Evolutionary conservation across 768 basidiomycete genomes (phyloP).

Genomic region (Suillus subaureus): DNA sequence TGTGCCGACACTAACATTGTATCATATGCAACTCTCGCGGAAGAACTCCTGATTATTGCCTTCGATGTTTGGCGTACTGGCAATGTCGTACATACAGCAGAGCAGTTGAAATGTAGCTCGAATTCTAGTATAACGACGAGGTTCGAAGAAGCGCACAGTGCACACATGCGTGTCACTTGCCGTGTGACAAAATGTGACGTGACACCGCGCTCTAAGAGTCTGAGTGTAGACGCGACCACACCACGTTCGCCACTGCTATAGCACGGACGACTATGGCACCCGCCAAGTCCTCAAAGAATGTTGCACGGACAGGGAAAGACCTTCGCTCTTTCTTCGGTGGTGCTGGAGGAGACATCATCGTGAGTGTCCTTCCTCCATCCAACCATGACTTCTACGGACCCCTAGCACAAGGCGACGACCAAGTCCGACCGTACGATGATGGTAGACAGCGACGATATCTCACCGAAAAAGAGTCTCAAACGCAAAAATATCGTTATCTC

Average conservation of each 20-base stretch:
- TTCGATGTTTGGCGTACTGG: no score
- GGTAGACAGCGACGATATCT: slow-evolving; percentile 28
- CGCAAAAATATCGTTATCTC: slow-evolving; percentile 37
- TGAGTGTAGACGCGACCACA: neutral
- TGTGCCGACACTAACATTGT: no score
- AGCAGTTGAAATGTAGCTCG: no score
- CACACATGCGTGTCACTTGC: no score
- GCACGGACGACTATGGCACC: neutral
- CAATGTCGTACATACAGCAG: no score
- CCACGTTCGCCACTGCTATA: neutral
- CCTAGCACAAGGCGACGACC: slow-evolving; percentile 10
- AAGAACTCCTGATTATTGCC: no score
- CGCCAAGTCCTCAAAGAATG: neutral
- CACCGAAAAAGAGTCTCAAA: slow-evolving; percentile 24
- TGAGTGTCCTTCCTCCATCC: neutral
- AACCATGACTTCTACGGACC: neutral
- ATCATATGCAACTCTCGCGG: no score
- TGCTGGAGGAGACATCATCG: neutral
- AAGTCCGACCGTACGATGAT: slow-evolving; percentile 22
- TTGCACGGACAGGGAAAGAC: slow-evolving; percentile 23
- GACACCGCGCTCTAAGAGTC: neutral
- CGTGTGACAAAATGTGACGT: slow-evolving; percentile 1
- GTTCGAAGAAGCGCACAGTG: no score
- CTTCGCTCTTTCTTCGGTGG: slow-evolving; percentile 44
- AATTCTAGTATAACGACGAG: no score